phyloP scores from a whole-genome alignment of 441 rosid species.

The Populus hybrid region DNA sequence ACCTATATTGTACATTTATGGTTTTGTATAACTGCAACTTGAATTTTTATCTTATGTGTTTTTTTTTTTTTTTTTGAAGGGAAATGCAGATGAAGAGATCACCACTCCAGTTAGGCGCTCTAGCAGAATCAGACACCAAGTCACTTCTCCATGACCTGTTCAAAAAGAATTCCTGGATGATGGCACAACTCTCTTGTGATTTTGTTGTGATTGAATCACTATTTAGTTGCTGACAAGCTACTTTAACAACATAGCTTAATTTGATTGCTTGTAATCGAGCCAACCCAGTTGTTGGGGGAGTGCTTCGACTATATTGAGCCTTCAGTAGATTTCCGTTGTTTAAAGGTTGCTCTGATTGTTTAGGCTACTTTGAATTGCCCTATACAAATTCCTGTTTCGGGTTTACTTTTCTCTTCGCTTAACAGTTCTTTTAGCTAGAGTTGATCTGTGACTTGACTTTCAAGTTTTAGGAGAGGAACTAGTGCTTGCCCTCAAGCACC shows the following conservation, averaged over 20 bases:
- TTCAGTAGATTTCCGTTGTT: too few relatives aligned
- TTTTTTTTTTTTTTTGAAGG: conserved; percentile 30
- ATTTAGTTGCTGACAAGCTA: not conserved
- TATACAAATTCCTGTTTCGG: not conserved
- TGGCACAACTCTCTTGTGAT: not conserved
- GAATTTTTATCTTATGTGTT: conserved; percentile 10
- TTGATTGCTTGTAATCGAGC: not conserved
- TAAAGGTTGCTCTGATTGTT: too few relatives aligned
- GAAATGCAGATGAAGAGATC: conserved; percentile 46
- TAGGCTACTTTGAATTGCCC: too few relatives aligned
- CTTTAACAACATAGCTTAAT: not conserved
- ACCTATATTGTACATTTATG: not conserved
- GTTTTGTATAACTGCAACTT: not conserved
- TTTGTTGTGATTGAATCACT: conserved; percentile 8
- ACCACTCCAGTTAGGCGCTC: conserved; percentile 88
- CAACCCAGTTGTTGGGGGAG: not conserved
- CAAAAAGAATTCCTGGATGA: not conserved
- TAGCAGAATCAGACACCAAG: conserved; percentile 63
- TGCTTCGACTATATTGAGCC: not conserved
- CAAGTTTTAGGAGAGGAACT: too few relatives aligned
- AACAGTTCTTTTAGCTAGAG: not conserved
- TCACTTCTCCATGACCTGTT: conserved; percentile 47
- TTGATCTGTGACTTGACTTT: too few relatives aligned
- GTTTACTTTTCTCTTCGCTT: not conserved
- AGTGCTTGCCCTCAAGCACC: too few relatives aligned